Evolutionary conservation across 2,329 filamentous ascomycete species (phyloP), one percentile per base, ranked within the genome.

Genomic region (Seiridium unicorne): DNA sequence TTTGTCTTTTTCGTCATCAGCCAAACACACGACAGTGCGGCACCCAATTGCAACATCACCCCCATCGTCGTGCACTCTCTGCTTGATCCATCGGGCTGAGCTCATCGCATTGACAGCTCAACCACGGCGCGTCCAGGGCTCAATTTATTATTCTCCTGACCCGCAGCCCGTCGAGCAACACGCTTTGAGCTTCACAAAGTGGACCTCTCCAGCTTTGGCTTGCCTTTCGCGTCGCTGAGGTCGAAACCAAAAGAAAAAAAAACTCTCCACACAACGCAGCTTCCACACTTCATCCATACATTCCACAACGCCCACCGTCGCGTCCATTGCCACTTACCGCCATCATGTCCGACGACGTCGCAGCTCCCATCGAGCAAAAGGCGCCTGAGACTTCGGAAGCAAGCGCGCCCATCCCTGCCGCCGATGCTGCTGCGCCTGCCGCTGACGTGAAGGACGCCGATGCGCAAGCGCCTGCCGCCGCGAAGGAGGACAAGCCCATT

Each of bases 291-390:
- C 56, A 32, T 48, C 47, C 53, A 57, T 26, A 18, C 31, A 57
- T 44, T 11, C 9, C 38, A 36, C 13, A 47, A 4, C 35, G 4
- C 51, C 46, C 42, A 57, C 51, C 36, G 36, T 51, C 44, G 36
- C 53, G 36, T 40, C 48, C 56, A 60, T 51, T 44, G 44, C 31
- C 32, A 34, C 34, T 49, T 31, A 8, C 32, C 44, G 7, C 42
- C 62, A 69, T 44, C 46, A 68, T 72, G 70, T 71, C 70, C 61
- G 69, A 70, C 63, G 69, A 72, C 57, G 63, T 66, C 56, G 54
- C 47, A 47, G 57, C 57, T 32, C 57, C 66, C 60, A 65, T 67
- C 60, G 64, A 70, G 63, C 44, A 59, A 35, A 49, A 59, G 44
- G 54, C 44, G 40, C 44, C 55, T 38, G 58, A 54, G 47, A 44